Base-by-base conservation (phyloP, 495 filamentous ascomycete genomes). In the Neurospora sp. region DNA sequence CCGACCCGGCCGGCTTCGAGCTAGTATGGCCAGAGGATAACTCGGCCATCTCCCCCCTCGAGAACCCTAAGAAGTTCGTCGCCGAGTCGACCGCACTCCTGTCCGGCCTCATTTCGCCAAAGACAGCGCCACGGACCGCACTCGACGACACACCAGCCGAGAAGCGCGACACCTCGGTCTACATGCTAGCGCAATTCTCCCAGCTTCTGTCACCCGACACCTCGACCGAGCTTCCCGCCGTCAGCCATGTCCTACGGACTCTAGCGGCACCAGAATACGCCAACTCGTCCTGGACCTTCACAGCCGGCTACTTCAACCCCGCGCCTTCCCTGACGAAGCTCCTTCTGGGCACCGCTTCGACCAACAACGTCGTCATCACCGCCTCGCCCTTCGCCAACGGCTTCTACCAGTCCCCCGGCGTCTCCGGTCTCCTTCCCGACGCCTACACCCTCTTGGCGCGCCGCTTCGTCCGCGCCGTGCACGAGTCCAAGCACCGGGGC, bases 291-390 rank as follows among this genome's bases (percentile, higher is more conserved):
- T 98, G 96, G 94, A 93, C 93, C 16, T 98, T 99, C 82, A 98
- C 96, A 27, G 95, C 96, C 3, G 96, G 96, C 38, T 99, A 99
- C 81, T 99, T 99, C 85, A 99, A 99, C 82, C 96, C 96, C 70
- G 92, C 93, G 46, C 90, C 94, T 3, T 86, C 89, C 2, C 87
- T 97, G 8, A 94, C 92, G 18, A 86, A 90, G 69, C 86, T 97
- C 5, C 84, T 98, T 1, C 88, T 99, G 20, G 83, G 87, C 20
- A 94, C 93, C 18, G 81, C 85, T 6, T 91, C 90, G 5, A 78
- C 79, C 16, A 84, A 84, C 70, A 94, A 92, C 74, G 96, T 92
- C 3, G 90, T 99, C 27, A 88, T 99, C 70, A 97, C 96, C 5
- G 96, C 96, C n/a, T 94, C 93, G 4, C 96, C 94, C 0, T 89